phyloP scores from a whole-genome alignment of 305 asterid genomes.

The Lippia alba region DNA sequence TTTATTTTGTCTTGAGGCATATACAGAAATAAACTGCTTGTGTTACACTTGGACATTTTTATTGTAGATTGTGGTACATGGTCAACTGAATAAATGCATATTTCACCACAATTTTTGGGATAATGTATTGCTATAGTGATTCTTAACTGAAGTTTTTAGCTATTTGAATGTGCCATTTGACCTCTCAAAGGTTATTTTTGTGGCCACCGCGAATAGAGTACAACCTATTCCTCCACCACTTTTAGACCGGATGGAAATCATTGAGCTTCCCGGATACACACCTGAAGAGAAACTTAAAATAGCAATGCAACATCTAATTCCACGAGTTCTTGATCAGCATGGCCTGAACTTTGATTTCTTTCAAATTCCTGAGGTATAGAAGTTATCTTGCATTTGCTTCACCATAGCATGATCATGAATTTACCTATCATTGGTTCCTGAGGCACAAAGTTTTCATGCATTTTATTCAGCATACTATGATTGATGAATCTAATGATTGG shows the following conservation, averaged over 20 bases:
- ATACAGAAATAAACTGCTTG: conserved; percentile 16
- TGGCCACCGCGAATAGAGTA: conserved; percentile 95
- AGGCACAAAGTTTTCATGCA: too few relatives aligned
- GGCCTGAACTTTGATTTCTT: conserved; percentile 87
- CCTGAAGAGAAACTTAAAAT: conserved; percentile 97
- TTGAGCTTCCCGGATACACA: conserved; percentile 98
- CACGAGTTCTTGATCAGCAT: conserved; percentile 98
- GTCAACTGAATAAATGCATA: conserved; percentile 18
- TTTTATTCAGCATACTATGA: too few relatives aligned
- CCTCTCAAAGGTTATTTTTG: conserved; percentile 96
- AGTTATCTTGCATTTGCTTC: conserved; percentile 37
- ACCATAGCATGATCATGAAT: conserved; percentile 21
- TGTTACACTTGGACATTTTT: conserved; percentile 23
- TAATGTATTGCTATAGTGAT: conserved; percentile 36
- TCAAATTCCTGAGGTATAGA: conserved; percentile 94
- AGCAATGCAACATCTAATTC: conserved; percentile 89
- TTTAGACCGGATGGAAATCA: conserved; percentile 97
- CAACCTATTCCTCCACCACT: conserved; percentile 98
- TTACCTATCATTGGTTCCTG: conserved; percentile 17
- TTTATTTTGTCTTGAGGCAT: conserved; percentile 15
- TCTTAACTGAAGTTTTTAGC: conserved; percentile 76
- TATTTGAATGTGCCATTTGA: conserved; percentile 95
- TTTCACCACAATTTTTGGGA: conserved; percentile 20
- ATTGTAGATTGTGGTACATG: not conserved
- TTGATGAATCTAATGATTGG: too few relatives aligned